phyloP scores from a whole-genome alignment of 495 filamentous ascomycete genomes.

The Aspergillus egyptiacus region DNA sequence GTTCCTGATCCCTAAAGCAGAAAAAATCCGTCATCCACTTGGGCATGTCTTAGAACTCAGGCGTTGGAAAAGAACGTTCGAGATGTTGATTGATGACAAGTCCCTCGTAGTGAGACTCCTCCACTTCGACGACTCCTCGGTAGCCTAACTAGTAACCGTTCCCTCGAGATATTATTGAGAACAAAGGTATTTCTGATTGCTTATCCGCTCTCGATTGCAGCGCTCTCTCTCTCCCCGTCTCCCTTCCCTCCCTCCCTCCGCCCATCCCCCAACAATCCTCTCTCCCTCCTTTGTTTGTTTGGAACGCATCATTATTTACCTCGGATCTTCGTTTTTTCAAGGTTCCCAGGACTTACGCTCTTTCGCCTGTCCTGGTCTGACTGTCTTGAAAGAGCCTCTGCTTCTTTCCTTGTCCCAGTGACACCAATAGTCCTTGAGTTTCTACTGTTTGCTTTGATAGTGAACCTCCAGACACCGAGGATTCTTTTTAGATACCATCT shows the following conservation, averaged over 20 bases:
- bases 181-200: no score
- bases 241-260: background rate
- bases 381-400: background rate
- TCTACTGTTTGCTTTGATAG: constrained; percentile 15
- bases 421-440: constrained; percentile 1
- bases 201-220: background rate
- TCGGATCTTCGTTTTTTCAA: background rate
- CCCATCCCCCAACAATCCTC: background rate
- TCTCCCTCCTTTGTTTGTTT: constrained; percentile 4
- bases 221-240: background rate
- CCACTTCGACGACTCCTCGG: no score
- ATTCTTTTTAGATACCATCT: constrained; percentile 4
- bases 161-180: no score
- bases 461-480: constrained; percentile 8
- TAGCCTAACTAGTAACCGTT: no score
- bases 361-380: constrained; percentile 1
- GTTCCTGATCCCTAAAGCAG: constrained; percentile 5
- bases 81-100: no score
- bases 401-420: constrained; percentile 4
- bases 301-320: background rate
- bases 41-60: background rate
- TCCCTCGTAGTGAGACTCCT: background rate
- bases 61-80: background rate
- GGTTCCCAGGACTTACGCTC: no score
- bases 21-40: background rate